These are phyloP conservation scores for Phytophthora nicotianae DNA, from an alignment of 352 stramenopile species.

Conservation along the genomic window DNA sequence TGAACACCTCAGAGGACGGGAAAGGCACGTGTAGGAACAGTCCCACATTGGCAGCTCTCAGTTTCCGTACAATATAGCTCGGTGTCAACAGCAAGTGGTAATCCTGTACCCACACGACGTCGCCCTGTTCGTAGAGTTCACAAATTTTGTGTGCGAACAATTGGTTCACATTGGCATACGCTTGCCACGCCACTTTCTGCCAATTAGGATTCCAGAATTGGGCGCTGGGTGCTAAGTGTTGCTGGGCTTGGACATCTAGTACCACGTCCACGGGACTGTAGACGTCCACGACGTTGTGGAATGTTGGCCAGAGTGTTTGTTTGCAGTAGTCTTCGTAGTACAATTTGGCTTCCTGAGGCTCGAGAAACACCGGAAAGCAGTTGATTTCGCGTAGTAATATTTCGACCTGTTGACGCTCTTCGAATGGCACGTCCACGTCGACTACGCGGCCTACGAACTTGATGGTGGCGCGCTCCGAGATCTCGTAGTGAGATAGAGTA, in stretches of 20 bases:
- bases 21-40: slow-evolving; percentile 99
- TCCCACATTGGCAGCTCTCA: slow-evolving; percentile 92
- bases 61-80: slow-evolving; percentile 92
- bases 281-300: slow-evolving; percentile 96
- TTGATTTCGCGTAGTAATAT: slow-evolving; percentile 60
- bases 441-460: slow-evolving; percentile 76
- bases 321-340: slow-evolving; percentile 97
- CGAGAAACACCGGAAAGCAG: slow-evolving; percentile 73
- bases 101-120: slow-evolving; percentile 98
- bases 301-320: slow-evolving; percentile 95
- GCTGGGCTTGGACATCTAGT: slow-evolving; percentile 40
- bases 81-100: slow-evolving; percentile 98
- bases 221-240: slow-evolving; percentile 18
- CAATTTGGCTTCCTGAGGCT: slow-evolving; percentile 56
- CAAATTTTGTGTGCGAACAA: slow-evolving; percentile 88
- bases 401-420: slow-evolving; percentile 56
- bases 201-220: slow-evolving; percentile 69
- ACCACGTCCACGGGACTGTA: slow-evolving; percentile 81
- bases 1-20: slow-evolving; percentile 98
- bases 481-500: slow-evolving; percentile 74
- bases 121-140: slow-evolving; percentile 76
- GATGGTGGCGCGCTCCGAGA: slow-evolving; percentile 66
- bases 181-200: slow-evolving; percentile 88
- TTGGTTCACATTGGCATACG: slow-evolving; percentile 96
- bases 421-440: slow-evolving; percentile 54